These are phyloP conservation scores for Termitomyces bulborhizus DNA, from an alignment of 768 basidiomycete species.

Conservation along the genomic window DNA sequence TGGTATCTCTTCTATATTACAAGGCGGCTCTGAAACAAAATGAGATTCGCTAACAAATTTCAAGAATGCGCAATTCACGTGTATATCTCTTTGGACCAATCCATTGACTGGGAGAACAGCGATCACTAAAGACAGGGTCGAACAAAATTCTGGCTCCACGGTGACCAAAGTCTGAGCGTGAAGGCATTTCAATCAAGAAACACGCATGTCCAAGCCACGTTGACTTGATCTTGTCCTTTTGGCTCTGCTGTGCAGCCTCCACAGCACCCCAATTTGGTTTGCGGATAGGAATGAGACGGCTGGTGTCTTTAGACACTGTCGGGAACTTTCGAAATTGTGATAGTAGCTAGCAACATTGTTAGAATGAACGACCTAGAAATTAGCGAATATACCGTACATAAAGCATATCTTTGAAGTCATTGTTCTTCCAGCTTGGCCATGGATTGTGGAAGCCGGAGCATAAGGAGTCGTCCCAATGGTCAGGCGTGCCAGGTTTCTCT, in stretches of 20 bases:
- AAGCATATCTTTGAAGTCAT: conserved; percentile 10
- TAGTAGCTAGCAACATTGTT: background rate
- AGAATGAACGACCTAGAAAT: background rate
- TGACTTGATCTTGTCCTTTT: conserved; percentile 35
- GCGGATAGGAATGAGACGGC: conserved; percentile 23
- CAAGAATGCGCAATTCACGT: conserved; percentile 23
- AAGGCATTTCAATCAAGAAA: conserved; percentile 46
- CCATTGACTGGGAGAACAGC: conserved; percentile 41
- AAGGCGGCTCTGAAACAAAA: conserved; percentile 32
- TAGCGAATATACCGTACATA: conserved; percentile 1
- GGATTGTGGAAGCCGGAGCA: conserved; percentile 23
- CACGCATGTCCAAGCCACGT: conserved; percentile 56
- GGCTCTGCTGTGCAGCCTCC: conserved; percentile 12
- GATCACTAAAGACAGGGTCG: conserved; percentile 47
- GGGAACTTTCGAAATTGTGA: conserved; percentile 2
- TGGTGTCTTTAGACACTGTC: conserved; percentile 8
- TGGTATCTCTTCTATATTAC: conserved; percentile 48
- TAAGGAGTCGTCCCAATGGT: conserved; percentile 20
- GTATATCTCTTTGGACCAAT: conserved; percentile 44
- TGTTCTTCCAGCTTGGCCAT: conserved; percentile 20
- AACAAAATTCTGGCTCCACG: conserved; percentile 44
- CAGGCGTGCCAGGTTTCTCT: conserved; percentile 11
- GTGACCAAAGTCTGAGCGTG: conserved; percentile 15
- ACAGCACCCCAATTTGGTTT: conserved; percentile 32
- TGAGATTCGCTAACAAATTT: background rate